phyloP scores from a whole-genome alignment of 768 basidiomycete species.

The Lentinula raphanica region DNA sequence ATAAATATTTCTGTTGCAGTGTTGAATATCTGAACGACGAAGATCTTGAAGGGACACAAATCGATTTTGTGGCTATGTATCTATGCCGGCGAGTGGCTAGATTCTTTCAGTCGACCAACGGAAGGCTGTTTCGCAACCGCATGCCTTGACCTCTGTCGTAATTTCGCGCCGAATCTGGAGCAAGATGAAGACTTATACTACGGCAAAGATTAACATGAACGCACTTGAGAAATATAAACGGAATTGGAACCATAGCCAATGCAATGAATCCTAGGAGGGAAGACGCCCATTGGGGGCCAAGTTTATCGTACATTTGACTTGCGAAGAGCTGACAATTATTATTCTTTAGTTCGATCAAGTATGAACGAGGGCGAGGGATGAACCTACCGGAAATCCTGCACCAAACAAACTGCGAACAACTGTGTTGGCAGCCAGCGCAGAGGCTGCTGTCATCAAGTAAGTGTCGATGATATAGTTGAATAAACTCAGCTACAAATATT shows the following conservation, averaged over 20 bases:
- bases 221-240: slow-evolving; percentile 39
- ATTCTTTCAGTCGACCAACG: background rate
- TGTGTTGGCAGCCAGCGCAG: slow-evolving; percentile 50
- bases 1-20: too few relatives aligned
- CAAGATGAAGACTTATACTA: background rate
- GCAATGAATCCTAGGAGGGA: slow-evolving; percentile 51
- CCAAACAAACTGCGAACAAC: slow-evolving; percentile 51
- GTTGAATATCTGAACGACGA: too few relatives aligned
- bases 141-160: slow-evolving; percentile 39
- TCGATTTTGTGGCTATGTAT: background rate
- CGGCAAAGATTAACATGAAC: slow-evolving; percentile 6
- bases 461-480: slow-evolving; percentile 62
- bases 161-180: slow-evolving; percentile 35
- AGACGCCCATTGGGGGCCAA: slow-evolving; percentile 56
- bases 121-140: slow-evolving; percentile 22
- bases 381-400: slow-evolving; percentile 43
- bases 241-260: slow-evolving; percentile 46
- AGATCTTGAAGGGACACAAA: too few relatives aligned
- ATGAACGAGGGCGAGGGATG: background rate
- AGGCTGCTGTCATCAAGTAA: slow-evolving; percentile 50
- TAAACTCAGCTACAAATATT: slow-evolving; percentile 36
- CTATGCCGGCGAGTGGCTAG: background rate
- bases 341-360: too few relatives aligned
- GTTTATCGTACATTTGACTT: slow-evolving; percentile 44
- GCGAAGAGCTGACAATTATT: slow-evolving; percentile 40